Percentiles rank a stretch among this genome's conserved stretches.
Evolutionary conservation across 2,329 filamentous ascomycete species (phyloP).

Genomic region (Pestalotiopsis sp.): DNA sequence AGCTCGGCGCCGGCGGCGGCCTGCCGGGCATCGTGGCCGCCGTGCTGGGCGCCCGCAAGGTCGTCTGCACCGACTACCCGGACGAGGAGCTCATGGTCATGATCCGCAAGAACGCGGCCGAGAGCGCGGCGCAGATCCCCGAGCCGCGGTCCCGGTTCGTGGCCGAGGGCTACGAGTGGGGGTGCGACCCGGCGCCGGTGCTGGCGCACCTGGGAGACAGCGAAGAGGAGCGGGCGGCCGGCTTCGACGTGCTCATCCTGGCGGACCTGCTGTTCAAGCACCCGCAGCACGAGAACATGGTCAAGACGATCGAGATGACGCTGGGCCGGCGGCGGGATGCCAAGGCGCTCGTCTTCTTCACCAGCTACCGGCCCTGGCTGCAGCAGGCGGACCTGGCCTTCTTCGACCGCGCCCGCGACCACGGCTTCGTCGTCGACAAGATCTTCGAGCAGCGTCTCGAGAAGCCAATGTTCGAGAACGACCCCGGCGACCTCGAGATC

Average conservation of each 20-base stretch:
- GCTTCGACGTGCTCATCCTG: slow-evolving; percentile 81
- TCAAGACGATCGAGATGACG: slow-evolving; percentile 70
- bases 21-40: slow-evolving; percentile 80
- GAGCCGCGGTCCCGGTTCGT: slow-evolving; percentile 39
- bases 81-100: slow-evolving; percentile 82
- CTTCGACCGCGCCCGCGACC: slow-evolving; percentile 73
- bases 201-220: slow-evolving; percentile 50
- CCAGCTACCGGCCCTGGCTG: slow-evolving; percentile 90
- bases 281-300: slow-evolving; percentile 78
- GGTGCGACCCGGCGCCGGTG: slow-evolving; percentile 61
- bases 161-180: slow-evolving; percentile 83
- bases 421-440: slow-evolving; percentile 77
- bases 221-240: background rate
- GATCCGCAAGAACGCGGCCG: slow-evolving; percentile 73
- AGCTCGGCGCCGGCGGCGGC: slow-evolving; percentile 87
- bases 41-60: slow-evolving; percentile 67
- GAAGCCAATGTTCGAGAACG: slow-evolving; percentile 84
- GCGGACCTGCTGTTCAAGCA: slow-evolving; percentile 92
- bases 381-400: slow-evolving; percentile 82
- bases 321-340: slow-evolving; percentile 58
- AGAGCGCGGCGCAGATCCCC: slow-evolving; percentile 45
- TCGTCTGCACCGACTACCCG: slow-evolving; percentile 87
- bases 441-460: slow-evolving; percentile 82
- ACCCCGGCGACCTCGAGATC: slow-evolving; percentile 80
- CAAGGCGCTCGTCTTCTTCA: slow-evolving; percentile 86